These are phyloP conservation scores for Scenedesmus sp. DNA, from an alignment of 163 green algal species.

Conservation along the genomic window DNA sequence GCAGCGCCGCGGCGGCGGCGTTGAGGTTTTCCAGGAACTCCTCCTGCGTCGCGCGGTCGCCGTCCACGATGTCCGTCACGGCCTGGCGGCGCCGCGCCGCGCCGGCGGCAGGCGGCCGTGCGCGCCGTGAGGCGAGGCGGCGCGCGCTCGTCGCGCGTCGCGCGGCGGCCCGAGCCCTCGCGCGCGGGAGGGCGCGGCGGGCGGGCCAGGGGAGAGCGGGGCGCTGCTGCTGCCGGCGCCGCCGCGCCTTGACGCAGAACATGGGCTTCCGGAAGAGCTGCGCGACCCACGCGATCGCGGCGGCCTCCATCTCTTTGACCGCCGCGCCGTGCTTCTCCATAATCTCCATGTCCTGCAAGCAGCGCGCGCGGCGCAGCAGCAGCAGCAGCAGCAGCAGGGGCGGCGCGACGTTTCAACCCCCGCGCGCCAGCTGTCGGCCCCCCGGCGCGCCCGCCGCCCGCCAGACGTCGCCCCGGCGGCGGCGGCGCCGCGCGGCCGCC, in stretches of 20 bases:
- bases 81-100: no score
- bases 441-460: no score
- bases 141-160: no score
- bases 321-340: slow-evolving; percentile 79
- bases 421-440: no score
- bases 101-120: no score
- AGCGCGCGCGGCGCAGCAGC: no score
- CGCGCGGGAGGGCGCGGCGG: neutral
- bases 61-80: slow-evolving; percentile 99
- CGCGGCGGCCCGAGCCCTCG: neutral
- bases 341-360: slow-evolving; percentile 60
- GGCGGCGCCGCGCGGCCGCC: no score
- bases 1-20: slow-evolving; percentile 78
- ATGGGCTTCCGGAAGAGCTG: slow-evolving; percentile 81
- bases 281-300: slow-evolving; percentile 81
- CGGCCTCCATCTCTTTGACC: slow-evolving; percentile 97
- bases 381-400: neutral
- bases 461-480: no score
- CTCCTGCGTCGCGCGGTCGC: slow-evolving; percentile 79
- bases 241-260: slow-evolving; percentile 91
- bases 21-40: slow-evolving; percentile 96
- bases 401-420: no score
- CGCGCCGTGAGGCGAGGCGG: no score
- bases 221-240: no score
- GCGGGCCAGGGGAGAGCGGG: neutral